Evolutionary conservation across 331 rosid species (phyloP), one percentile per base, ranked within the genome.

Genomic region (Rhamnella rubrinervis): DNA sequence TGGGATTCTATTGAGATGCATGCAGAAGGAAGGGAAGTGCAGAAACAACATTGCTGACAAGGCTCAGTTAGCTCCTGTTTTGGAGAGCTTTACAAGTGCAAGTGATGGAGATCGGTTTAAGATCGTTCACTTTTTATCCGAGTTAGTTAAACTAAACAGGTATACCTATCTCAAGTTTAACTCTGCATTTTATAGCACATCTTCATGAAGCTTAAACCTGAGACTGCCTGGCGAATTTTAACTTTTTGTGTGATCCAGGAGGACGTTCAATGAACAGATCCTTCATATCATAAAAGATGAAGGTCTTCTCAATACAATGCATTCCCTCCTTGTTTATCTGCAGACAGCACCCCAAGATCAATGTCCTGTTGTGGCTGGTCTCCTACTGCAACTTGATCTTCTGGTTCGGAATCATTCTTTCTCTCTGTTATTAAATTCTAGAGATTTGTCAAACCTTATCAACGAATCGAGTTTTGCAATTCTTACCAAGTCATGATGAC

Each of bases 381-480:
- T 93, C 21, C 77, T 93, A 20, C 96, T 93, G 72, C 95, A 93
- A 78, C 97, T 93, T 68, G 98, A 93, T 91, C 89, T 93, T 80
- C 89, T 93, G 97, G 98, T 93, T 68, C 66, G 88, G 51, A 80
- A 61, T 31, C 58, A 79, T 73, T 73, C 55, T 37, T 38, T 61
- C 67, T 70, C 70, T 69, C 51, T 65, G 53, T 49, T 17, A 35
- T 8, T 10, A 40, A 2, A 7, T 60, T 23, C 49, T 46, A 23
- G 23, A 52, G 56, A 49, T 55, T 79, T 26, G 12, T 51, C 25
- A 61, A 50, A 70, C 68, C 26, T 69, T 59, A 20, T 41, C 20
- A 60, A 53, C 19, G n/a, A 71, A 75, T 68, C 26, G 62, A 50
- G 40, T 58, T 76, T 23, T 25, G 15, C 28, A 20, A 38, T 51